Percentiles rank a stretch among this genome's conserved stretches.
Evolutionary conservation across 306 rosid genomes (phyloP).

Genomic region (Crotalaria pallida): DNA sequence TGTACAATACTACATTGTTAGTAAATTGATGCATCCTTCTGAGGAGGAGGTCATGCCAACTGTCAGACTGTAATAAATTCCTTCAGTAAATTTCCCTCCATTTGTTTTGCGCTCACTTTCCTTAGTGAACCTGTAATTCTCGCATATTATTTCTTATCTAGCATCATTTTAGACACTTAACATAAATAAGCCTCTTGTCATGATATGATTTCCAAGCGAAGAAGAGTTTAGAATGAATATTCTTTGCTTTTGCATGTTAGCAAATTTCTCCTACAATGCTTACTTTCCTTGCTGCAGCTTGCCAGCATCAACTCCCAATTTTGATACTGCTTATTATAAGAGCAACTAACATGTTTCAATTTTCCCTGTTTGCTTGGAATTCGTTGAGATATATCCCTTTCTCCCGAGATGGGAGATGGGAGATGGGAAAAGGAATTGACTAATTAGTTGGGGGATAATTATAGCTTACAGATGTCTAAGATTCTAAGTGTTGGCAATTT

Average conservation of each 20-base stretch:
- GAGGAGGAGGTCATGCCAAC: background rate
- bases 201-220: background rate
- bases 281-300: background rate
- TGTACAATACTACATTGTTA: background rate
- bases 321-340: conserved; percentile 1
- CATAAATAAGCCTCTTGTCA: background rate
- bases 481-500: background rate
- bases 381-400: background rate
- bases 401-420: background rate
- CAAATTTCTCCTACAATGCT: background rate
- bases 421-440: background rate
- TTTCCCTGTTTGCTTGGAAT: background rate
- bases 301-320: background rate
- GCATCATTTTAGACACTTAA: background rate
- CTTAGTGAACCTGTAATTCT: background rate
- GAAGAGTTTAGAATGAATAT: background rate
- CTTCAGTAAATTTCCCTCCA: background rate
- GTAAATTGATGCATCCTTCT: background rate
- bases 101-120: background rate
- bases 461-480: background rate
- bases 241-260: background rate
- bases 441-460: background rate
- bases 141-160: no score
- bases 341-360: background rate
- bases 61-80: background rate